Percentiles rank a stretch among this genome's conserved stretches.
Evolutionary conservation across 2,329 filamentous ascomycete species (phyloP).

Genomic region (Xylaria sp.): DNA sequence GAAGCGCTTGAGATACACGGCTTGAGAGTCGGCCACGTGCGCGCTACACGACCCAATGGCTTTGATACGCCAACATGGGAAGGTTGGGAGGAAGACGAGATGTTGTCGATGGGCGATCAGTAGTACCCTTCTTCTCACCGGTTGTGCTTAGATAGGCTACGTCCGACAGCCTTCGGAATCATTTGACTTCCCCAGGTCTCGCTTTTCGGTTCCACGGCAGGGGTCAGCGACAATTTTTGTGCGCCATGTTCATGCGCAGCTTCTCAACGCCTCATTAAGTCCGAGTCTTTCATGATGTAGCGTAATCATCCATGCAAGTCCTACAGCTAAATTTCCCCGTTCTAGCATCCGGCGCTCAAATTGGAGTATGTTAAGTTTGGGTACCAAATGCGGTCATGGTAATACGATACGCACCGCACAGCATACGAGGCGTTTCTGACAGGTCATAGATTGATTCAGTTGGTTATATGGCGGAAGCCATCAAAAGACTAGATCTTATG

Average conservation of each 20-base stretch:
- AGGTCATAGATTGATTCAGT: slow-evolving; percentile 9
- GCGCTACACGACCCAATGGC: slow-evolving; percentile 62
- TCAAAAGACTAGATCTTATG: slow-evolving; percentile 10
- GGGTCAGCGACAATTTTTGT: slow-evolving; percentile 16
- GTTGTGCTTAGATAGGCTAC: slow-evolving; percentile 24
- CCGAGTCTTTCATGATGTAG: slow-evolving; percentile 7
- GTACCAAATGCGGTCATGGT: slow-evolving; percentile 17
- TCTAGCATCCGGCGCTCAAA: slow-evolving; percentile 7
- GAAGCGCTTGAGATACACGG: slow-evolving; percentile 59
- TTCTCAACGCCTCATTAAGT: slow-evolving; percentile 10
- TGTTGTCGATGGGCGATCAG: slow-evolving; percentile 37
- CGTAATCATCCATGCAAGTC: slow-evolving; percentile 18
- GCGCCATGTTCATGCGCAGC: slow-evolving; percentile 13
- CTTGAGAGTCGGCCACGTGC: slow-evolving; percentile 57
- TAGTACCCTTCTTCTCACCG: slow-evolving; percentile 17
- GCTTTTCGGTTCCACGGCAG: slow-evolving; percentile 34
- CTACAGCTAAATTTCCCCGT: slow-evolving; percentile 9
- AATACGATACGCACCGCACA: slow-evolving; percentile 18
- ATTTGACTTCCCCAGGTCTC: slow-evolving; percentile 24
- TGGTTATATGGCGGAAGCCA: not conserved
- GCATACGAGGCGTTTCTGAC: slow-evolving; percentile 21
- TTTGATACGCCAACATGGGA: slow-evolving; percentile 69
- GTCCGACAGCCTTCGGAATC: slow-evolving; percentile 10
- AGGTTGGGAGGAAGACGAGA: slow-evolving; percentile 58
- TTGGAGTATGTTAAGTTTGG: slow-evolving; percentile 11